Conservation (phyloP, 768 basidiomycete genomes). For the Suillus hirtellus region DNA sequence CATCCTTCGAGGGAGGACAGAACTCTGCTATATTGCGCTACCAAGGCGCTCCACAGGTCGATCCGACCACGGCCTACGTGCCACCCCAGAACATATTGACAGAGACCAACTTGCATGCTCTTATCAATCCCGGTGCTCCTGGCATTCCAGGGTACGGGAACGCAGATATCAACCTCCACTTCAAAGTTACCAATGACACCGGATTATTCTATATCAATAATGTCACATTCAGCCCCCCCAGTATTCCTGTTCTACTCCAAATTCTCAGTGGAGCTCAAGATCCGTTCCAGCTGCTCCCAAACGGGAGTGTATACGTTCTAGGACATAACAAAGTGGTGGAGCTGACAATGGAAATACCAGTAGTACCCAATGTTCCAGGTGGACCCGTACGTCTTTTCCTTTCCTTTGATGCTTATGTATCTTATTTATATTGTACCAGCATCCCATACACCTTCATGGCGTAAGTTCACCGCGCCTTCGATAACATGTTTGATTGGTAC, state of each 20-base stretch:
- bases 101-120: constrained; percentile 31
- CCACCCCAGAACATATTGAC: constrained; percentile 25
- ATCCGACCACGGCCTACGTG: constrained; percentile 41
- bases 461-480: constrained; percentile 23
- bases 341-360: constrained; percentile 15
- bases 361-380: constrained; percentile 1
- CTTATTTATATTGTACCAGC: constrained; percentile 21
- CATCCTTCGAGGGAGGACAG: constrained; percentile 38
- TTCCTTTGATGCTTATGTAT: background rate
- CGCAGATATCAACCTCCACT: constrained; percentile 41
- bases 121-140: constrained; percentile 36
- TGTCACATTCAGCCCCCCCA: constrained; percentile 25
- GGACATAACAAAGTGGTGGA: constrained; percentile 31
- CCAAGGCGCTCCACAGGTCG: constrained; percentile 35
- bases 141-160: constrained; percentile 39
- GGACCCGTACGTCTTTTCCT: constrained; percentile 1
- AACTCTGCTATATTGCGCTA: constrained; percentile 60
- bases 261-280: constrained; percentile 41
- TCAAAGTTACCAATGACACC: constrained; percentile 13
- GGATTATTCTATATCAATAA: constrained; percentile 19
- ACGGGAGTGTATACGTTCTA: constrained; percentile 25
- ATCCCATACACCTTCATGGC: constrained; percentile 48
- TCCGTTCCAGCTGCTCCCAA: constrained; percentile 29
- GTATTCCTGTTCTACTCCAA: constrained; percentile 45
- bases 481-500: background rate